Evolutionary conservation across 208 protist genomes (phyloP), one percentile per base, ranked within the genome.

Genomic region (Blechomonas ayalai): DNA sequence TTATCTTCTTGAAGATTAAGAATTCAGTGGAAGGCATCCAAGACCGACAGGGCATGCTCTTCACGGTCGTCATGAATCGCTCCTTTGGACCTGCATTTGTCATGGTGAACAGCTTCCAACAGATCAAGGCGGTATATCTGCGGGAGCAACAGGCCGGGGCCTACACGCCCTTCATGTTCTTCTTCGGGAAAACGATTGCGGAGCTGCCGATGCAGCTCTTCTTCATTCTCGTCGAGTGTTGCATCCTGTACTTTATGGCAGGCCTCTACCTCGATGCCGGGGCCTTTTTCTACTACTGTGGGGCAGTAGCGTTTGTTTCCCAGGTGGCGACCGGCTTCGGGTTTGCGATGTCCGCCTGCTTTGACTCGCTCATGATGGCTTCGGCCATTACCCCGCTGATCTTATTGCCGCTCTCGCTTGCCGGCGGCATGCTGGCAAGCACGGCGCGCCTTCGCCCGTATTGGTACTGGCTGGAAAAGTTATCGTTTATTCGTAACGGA

Each of bases 381-480:
- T 58, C 66, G 20, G 64, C 48, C 20, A 59, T 82, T 26, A 43
- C 69, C 18, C 77, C 82, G 9, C 47, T 84, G 10, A 67, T 87
- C 29, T 20, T 87, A 31, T 25, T 90, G 24, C 82, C 82, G 2
- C 56, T 90, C 44, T 36, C 59, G 6, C 41, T 87, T 26, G 77
- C 59, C 2, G 74, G 74, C 37, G 82, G 82, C 31, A 52, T 90
- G 27, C 68, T 77, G 26, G 82, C 77, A 13, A 84, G 49, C 46
- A 82, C 73, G 16, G 45, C 56, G 19, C 69, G 73, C 20, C 55
- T 91, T 33, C 68, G 67, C 2, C 77, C 75, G 18, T 85, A 91
- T 63, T 91, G 77, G 72, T 82, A 83, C 54, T 84, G 70, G 66
- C 23, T 91, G 29, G 71, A 91, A 57, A 85, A 87, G 52, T 66